These are phyloP conservation scores for Evernia prunastri DNA, from an alignment of 495 filamentous ascomycete genomes.

Conservation along the genomic window DNA sequence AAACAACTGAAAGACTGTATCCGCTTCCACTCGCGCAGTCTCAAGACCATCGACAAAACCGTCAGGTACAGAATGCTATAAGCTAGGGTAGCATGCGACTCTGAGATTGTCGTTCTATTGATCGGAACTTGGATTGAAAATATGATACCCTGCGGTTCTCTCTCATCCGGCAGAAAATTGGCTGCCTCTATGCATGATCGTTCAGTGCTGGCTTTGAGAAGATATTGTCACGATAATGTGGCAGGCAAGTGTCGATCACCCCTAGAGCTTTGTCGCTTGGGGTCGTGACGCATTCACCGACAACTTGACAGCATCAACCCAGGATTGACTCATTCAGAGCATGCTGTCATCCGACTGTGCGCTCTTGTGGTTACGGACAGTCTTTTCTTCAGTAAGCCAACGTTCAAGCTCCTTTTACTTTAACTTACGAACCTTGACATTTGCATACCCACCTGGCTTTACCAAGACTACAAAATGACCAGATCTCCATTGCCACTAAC, in stretches of 20 bases:
- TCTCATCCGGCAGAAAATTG: too few species aligned
- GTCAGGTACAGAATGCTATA: too few species aligned
- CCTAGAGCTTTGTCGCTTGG: constrained; percentile 2
- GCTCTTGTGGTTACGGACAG: background rate
- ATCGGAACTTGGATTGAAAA: too few species aligned
- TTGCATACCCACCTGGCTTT: background rate
- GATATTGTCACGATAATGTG: background rate
- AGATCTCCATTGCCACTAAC: constrained; percentile 58
- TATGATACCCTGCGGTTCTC: too few species aligned
- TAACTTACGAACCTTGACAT: background rate
- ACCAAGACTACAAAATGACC: constrained; percentile 10
- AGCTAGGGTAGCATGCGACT: too few species aligned
- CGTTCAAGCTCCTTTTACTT: constrained; percentile 5
- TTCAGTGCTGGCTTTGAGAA: too few species aligned
- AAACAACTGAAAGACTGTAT: too few species aligned
- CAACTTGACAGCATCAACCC: constrained; percentile 8
- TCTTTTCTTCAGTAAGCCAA: constrained; percentile 1
- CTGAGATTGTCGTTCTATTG: too few species aligned
- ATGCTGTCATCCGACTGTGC: background rate
- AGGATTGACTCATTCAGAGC: background rate
- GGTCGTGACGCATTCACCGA: constrained; percentile 3
- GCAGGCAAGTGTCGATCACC: background rate
- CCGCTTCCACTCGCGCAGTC: too few species aligned
- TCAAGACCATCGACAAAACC: too few species aligned
- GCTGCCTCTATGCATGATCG: too few species aligned